Base-by-base conservation (phyloP, 768 basidiomycete genomes). In the Pulveroboletus ravenelii region DNA sequence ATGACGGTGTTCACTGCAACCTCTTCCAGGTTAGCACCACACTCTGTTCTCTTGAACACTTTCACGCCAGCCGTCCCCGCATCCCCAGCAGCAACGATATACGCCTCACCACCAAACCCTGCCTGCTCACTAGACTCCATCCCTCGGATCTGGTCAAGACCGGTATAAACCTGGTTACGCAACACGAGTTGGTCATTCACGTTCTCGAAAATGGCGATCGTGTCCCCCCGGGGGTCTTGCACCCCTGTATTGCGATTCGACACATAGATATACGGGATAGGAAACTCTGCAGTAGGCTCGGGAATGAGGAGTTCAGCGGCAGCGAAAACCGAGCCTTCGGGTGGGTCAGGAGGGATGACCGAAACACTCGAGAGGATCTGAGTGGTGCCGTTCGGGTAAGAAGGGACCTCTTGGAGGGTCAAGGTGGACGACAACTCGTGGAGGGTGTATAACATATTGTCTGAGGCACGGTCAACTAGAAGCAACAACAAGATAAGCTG, bases 271-370 rank as follows among this genome's bases (percentile, higher is more conserved):
- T 78, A 81, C 0, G 78, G 72, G 3, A 56, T 70, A 0, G 74
- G 76, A 71, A 81, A 87, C 18, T 60, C 58, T 3, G 48, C 23
- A 1, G 74, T 74, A 1, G 75, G 70, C 13, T 71, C 53, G 0
- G 85, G 79, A 52, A 85, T 78, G 40, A 86, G 74, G 56, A 87
- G 78, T 57, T 87, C 85, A 9, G 72, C 84, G 1, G 78, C 84
- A 10, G 77, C 61, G 60, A 76, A 83, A 53, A 59, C 48, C 31
- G 75, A 57, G 54, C 65, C 51, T 55, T 72, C 41, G 25, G 74
- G 69, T 65, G 65, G 60, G 64, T 72, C 65, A 0, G 69, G 69
- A 18, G 76, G 73, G 18, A 79, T 55, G 61, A 78, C 81, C 18
- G 77, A 76, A 25, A 74, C 73, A 35, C 67, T 75, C 2, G 77